A percentile compares a stretch with the other conserved stretches of the same genome.
Evolutionary conservation across 768 basidiomycete species (phyloP).

Genomic region (Lactarius trivialis): DNA sequence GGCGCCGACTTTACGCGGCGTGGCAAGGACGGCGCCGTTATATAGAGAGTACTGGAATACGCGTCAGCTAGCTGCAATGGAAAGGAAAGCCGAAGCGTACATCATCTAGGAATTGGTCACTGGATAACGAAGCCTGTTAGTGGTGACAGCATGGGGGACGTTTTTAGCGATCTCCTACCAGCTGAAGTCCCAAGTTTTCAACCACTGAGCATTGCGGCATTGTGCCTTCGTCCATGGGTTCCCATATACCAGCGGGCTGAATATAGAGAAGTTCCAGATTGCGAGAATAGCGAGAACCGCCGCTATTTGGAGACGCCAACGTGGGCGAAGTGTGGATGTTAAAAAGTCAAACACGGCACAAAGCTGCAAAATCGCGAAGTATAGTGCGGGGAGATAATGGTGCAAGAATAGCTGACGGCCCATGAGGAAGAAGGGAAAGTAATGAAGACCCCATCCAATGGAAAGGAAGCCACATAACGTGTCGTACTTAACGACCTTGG

Average conservation of each 20-base stretch:
- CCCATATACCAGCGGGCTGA: slow-evolving; percentile 82
- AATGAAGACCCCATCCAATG: slow-evolving; percentile 88
- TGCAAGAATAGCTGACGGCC: slow-evolving; percentile 94
- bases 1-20: slow-evolving; percentile 33
- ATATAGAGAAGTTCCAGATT: slow-evolving; percentile 69
- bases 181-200: slow-evolving; percentile 94
- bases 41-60: slow-evolving; percentile 53
- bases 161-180: slow-evolving; percentile 46
- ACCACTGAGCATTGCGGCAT: slow-evolving; percentile 73
- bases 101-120: slow-evolving; percentile 61
- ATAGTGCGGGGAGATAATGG: slow-evolving; percentile 97
- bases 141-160: neutral
- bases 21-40: slow-evolving; percentile 30
- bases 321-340: slow-evolving; percentile 71
- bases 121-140: slow-evolving; percentile 26
- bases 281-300: slow-evolving; percentile 65
- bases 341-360: slow-evolving; percentile 78
- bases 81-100: slow-evolving; percentile 38
- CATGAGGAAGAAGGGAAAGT: slow-evolving; percentile 98
- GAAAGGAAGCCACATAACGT: slow-evolving; percentile 85
- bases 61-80: neutral
- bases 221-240: slow-evolving; percentile 76
- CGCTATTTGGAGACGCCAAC: slow-evolving; percentile 74
- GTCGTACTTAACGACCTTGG: slow-evolving; percentile 89
- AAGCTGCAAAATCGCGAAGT: slow-evolving; percentile 77